A percentile compares a stretch with the other conserved stretches of the same genome.
phyloP scores from a whole-genome alignment of 2,329 filamentous ascomycete genomes.

The Talaromyces pinophilus region DNA sequence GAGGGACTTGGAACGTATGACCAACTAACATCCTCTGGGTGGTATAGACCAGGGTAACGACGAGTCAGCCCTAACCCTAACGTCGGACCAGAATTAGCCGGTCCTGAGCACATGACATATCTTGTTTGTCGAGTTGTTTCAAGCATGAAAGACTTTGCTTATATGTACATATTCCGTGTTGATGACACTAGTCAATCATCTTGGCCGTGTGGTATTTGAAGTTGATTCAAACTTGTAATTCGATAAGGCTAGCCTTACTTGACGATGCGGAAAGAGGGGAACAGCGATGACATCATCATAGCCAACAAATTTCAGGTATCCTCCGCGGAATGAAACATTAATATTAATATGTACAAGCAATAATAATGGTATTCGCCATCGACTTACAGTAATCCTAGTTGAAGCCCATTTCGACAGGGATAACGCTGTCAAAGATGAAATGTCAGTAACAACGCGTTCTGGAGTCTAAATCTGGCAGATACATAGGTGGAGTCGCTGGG shows the following conservation, averaged over 20 bases:
- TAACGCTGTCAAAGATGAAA: not conserved
- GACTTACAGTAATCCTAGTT: not conserved
- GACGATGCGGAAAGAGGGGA: not conserved
- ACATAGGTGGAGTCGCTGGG: slow-evolving; percentile 1
- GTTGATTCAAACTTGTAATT: not conserved
- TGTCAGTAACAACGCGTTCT: not conserved
- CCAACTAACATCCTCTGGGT: not conserved
- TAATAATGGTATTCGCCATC: not conserved
- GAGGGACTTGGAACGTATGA: slow-evolving; percentile 3
- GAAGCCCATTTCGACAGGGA: not conserved
- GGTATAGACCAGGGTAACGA: not conserved
- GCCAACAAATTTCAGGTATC: not conserved
- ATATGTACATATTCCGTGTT: too few relatives aligned
- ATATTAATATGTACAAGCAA: not conserved
- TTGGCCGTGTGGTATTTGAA: too few relatives aligned
- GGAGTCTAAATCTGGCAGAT: not conserved
- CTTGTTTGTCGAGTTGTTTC: not conserved
- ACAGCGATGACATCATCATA: not conserved
- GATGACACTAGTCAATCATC: too few relatives aligned
- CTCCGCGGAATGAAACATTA: not conserved
- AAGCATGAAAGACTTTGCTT: not conserved
- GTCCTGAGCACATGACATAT: not conserved
- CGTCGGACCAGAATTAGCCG: not conserved
- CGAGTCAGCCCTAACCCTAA: not conserved
- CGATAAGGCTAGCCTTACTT: not conserved